Percentiles rank a stretch among this genome's conserved stretches.
These are phyloP conservation scores for Iodosphaeria phyllophila DNA, from an alignment of 2,329 filamentous ascomycete genomes.

Conservation along the genomic window DNA sequence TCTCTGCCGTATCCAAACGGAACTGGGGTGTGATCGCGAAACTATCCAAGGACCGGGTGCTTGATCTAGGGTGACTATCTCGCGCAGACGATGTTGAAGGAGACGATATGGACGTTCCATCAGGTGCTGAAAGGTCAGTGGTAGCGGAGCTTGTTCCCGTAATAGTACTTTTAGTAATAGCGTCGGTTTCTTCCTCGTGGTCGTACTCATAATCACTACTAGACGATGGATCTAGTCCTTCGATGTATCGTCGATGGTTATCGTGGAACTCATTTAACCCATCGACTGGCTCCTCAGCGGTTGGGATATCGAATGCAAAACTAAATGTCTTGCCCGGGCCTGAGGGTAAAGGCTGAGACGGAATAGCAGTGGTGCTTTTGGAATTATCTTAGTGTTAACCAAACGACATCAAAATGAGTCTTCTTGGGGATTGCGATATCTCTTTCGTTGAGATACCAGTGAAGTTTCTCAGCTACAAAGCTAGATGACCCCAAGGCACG, in stretches of 20 bases:
- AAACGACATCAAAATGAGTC: too few relatives aligned
- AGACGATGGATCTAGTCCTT: conserved; percentile 18
- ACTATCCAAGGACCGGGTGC: conserved; percentile 17
- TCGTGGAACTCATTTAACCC: conserved; percentile 23
- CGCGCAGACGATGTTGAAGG: conserved; percentile 10
- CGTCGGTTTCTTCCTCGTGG: conserved; percentile 9
- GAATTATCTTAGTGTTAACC: too few relatives aligned
- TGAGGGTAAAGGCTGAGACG: conserved; percentile 13
- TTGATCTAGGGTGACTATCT: conserved; percentile 9
- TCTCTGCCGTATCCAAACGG: conserved; percentile 32
- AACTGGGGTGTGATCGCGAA: conserved; percentile 30
- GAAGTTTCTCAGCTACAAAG: not conserved
- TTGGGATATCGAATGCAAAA: conserved; percentile 30
- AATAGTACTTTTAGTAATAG: too few relatives aligned
- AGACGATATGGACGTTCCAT: conserved; percentile 8
- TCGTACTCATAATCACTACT: too few relatives aligned
- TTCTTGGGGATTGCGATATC: too few relatives aligned
- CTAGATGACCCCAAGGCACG: conserved; percentile 1
- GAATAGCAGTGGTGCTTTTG: conserved; percentile 4
- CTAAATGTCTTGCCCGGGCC: conserved; percentile 29
- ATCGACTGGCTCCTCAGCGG: conserved; percentile 17
- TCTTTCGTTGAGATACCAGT: too few relatives aligned
- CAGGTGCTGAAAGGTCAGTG: conserved; percentile 2
- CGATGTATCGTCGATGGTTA: conserved; percentile 22
- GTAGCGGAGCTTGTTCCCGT: too few relatives aligned